Base-by-base conservation (phyloP, 768 basidiomycete species). In the Termitomyces sp. region DNA sequence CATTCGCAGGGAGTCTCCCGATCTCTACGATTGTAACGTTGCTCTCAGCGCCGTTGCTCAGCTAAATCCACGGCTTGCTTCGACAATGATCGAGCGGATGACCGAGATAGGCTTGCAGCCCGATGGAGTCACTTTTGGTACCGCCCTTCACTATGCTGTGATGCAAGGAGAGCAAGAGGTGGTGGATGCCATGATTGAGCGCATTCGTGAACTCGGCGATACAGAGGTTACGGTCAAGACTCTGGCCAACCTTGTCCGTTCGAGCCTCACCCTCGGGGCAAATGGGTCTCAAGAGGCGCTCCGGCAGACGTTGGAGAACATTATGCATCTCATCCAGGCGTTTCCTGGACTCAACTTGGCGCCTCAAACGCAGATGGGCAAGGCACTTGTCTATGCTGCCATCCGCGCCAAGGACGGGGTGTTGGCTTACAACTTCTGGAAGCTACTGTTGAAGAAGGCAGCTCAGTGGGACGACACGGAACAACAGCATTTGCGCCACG, bases 1-100 rank as follows among this genome's bases (percentile, higher is more conserved):
- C 40, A 61, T 68, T 24, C 81, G 83, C 49, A 70, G 66, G 55
- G 81, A 86, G 66, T 64, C 79, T 52, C 86, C 86, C 16, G 87
- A 90, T 68, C 61, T 79, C 39, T 73, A 82, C 65, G 89, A 91
- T 65, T 72, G 88, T 50, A 89, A 88, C 64, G 81, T 91, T 49
- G 79, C 78, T 40, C 75, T 91, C 55, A 74, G 76, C 3, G 81
- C 78, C 10, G 68, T 88, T 52, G 81, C 86, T 27, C 72, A 76
- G 57, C 68, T 77, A 60, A 71, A 79, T 43, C 81, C 86, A 22
- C 69, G 70, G 12, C 64, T 64, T 16, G 89, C 84, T 1, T 72
- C 71, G 22, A 63, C 59, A 18, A 72, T 85, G 64, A 67, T 90
- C n/a, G 64, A 74, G 55, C 74, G 75, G 33, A 87, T 89, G 83